Evolutionary conservation across 228 moss, liverwort and hornwort species (phyloP), one percentile per base, ranked within the genome.

Genomic region (Sphagnum fallax): DNA sequence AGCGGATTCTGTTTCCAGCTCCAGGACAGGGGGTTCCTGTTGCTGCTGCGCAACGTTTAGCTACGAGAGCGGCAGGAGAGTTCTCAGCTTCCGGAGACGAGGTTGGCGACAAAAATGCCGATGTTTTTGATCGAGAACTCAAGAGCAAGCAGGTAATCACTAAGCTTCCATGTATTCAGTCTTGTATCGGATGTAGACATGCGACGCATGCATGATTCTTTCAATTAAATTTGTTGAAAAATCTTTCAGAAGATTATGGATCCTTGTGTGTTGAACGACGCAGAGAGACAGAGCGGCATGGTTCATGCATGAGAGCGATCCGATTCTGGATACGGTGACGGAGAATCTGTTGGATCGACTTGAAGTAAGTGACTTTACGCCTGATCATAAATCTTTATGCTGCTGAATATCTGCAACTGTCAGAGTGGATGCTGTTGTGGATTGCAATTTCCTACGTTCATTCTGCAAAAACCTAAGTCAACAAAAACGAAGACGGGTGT

Each of bases 261-360:
- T 55, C 1, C 1, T 12, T 8, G 5, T 10, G 4, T 32, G 10
- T 32, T 8, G 15, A 32, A 62, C 18, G 6, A 52, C 10, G 60
- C 83, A 98, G 93, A 82, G 98, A 75, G 89, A 92, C 48, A 87
- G 98, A 55, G 98, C 98, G 59, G 88, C 98, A 55, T 92, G 94
- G 94, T 71, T 93, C 67, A 93, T 92, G 92, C 67, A 73, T 50
- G 80, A 73, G 5, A 77, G 69, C 8, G 98, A 98, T 73, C 91
- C 90, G 58, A 81, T 98, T 61, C 65, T 98, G 65, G 86, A 89
- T 69, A 84, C 79, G 65, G 92, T 98, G 62, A 92, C 98, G 4
- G 98, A 98, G 67, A 98, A 87, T 62, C 89, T 98, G 51, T 61
- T 98, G 65, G 98, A 98, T 76, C 89, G 98, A 16, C 74, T 98